Evolutionary conservation across 768 basidiomycete genomes (phyloP), one percentile per base, ranked within the genome.

Genomic region (Cytidiella melzeri): DNA sequence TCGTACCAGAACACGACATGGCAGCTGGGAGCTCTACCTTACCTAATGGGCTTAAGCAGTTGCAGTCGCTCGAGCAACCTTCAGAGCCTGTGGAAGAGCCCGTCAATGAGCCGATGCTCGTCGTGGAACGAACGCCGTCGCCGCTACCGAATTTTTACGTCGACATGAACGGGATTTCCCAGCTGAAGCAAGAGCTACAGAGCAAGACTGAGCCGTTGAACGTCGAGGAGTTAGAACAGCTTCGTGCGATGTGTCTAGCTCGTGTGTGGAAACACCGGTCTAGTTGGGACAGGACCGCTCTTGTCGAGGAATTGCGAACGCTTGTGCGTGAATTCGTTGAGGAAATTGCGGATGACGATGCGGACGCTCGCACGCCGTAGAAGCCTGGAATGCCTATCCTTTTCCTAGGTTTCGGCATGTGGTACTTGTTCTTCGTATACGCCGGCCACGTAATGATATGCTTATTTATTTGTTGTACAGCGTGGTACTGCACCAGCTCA

Each of bases 151-250:
- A 86, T 36, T 96, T 99, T 66, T 64, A 79, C 37, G 59, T 95
- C 12, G 73, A 87, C 42, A 69, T 77, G 20, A 61, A 52, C 2
- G 61, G 72, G 9, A 56, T 95, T 21, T 58, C 57, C 0, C 60
- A 73, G 9, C 74, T 98, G 0, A 66, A 70, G 48, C 40, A 62
- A 2, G 65, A 71, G 40, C 63, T 97, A 23, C 67, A 67, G 28
- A 69, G 76, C 15, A 62, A 62, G 40, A 96, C 95, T 1, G 62
- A 52, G 5, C 62, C 61, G 0, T 69, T 97, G 38, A 88, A 73
- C 21, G 74, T 97, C 43, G 96, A 99, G 61, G 83, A 95, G 61
- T 76, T 99, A 5, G 96, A 98, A 63, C 93, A 98, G 65, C 74
- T 99, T 5, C 80, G 96, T 4, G 94, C 96, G 6, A 81, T 77